These are phyloP conservation scores for Phlebopus sp. DNA, from an alignment of 1,284 basidiomycete genomes.

Conservation along the genomic window DNA sequence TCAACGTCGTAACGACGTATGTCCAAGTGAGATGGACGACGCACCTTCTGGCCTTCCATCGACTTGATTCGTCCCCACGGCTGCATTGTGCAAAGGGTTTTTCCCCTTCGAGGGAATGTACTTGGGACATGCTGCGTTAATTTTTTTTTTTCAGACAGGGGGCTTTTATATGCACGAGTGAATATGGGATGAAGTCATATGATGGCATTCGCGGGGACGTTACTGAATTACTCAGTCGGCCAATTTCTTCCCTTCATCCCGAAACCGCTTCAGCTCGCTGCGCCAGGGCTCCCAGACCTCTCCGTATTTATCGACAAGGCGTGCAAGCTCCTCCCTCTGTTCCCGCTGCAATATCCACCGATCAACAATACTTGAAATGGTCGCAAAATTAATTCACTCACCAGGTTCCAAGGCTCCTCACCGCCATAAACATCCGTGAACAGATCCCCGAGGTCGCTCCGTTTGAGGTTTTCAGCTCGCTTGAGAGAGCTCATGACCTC, in stretches of 20 bases:
- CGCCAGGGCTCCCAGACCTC: constrained; percentile 81
- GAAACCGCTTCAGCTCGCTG: constrained; percentile 78
- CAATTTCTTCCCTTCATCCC: constrained; percentile 69
- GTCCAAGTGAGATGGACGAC: neutral
- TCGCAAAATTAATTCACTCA: constrained; percentile 39
- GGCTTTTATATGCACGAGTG: neutral
- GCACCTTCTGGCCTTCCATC: constrained; percentile 23
- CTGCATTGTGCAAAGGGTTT: constrained; percentile 11
- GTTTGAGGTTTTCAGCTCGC: constrained; percentile 70
- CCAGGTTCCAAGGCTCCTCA: constrained; percentile 82
- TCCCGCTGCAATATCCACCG: constrained; percentile 54
- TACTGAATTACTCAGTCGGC: constrained; percentile 21
- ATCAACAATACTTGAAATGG: neutral
- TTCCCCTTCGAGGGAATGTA: constrained; percentile 21
- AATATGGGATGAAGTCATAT: constrained; percentile 13
- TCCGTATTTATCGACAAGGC: constrained; percentile 83
- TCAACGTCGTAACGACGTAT: neutral
- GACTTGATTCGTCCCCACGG: constrained; percentile 23
- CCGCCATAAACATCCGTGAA: constrained; percentile 90
- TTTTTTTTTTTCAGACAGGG: neutral
- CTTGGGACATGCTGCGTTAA: constrained; percentile 7
- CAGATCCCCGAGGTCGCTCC: constrained; percentile 71
- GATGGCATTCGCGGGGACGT: constrained; percentile 9
- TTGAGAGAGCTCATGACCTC: constrained; percentile 80
- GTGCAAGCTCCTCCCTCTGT: constrained; percentile 76